These are phyloP conservation scores for Fusarium musae DNA, from an alignment of 2,329 filamentous ascomycete species.

Conservation along the genomic window DNA sequence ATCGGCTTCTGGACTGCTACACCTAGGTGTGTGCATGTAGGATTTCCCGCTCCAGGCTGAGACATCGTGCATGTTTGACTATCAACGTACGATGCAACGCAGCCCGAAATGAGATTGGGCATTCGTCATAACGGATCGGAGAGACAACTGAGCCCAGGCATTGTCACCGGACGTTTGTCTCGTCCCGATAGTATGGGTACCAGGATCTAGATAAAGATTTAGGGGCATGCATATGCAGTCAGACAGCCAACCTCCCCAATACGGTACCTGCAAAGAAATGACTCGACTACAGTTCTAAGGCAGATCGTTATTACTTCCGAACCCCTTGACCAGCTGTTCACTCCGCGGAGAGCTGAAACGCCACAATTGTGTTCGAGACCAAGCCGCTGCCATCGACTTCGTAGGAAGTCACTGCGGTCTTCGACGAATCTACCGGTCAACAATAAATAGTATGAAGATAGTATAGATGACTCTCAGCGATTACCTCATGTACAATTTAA, in stretches of 20 bases:
- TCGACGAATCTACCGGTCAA: background rate
- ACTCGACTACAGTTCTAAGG: background rate
- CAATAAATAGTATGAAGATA: too few species aligned
- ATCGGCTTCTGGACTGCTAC: background rate
- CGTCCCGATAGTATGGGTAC: background rate
- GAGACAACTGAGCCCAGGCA: background rate
- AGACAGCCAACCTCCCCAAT: background rate
- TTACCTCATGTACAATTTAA: background rate
- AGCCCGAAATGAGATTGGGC: background rate
- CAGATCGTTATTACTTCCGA: background rate
- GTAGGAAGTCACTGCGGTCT: background rate
- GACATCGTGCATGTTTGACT: background rate
- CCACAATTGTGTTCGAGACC: background rate
- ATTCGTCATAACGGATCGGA: background rate
- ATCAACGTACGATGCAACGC: background rate
- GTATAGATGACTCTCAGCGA: too few species aligned
- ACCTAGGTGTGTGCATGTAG: background rate
- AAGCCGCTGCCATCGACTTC: background rate
- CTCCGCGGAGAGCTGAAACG: background rate
- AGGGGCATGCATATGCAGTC: background rate
- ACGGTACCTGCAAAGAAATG: background rate
- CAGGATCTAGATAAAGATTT: background rate
- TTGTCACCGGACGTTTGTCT: background rate
- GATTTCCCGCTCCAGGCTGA: background rate
- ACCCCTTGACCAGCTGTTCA: background rate